Evolutionary conservation across 768 basidiomycete species (phyloP), one percentile per base, ranked within the genome.

Genomic region (Lactarius sp.): DNA sequence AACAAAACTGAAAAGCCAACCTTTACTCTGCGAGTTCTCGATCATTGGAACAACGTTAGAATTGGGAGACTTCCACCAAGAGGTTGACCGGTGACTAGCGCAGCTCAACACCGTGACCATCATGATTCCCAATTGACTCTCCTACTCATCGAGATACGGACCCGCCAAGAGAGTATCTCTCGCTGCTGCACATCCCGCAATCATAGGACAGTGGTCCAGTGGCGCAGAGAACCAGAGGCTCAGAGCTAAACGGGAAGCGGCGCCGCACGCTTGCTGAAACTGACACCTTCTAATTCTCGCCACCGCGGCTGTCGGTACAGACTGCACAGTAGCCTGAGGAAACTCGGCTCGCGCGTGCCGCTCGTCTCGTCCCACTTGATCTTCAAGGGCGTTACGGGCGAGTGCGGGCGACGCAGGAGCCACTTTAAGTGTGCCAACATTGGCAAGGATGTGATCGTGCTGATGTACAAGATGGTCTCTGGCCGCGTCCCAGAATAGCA

Each of bases 291-390:
- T 14, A 16, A 12, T 18, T 12, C 39, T 41, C 0, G 13, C 39
- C 39, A 4, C 13, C 39, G 36, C 36, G 8, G 36, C 36, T 10
- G 6, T 10, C 36, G 36, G 6, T 37, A 12, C 36, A 7, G 36
- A 27, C 27, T 27, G 27, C 27, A 27, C 27, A 27, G 27, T 27
- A 27, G 27, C 27, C 27, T 27, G 27, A 27, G 27, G 27, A 27
- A 27, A 27, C 77, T 88, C 66, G 73, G 82, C 58, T 90, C 88
- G n/a, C 80, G 84, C 60, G 76, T 94, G 60, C 85, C 92, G 50
- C 85, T 99, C 73, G 79, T 99, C 59, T 94, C 92, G 51, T 98
- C 96, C 87, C 96, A 99, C 78, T 94, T 90, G 59, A 96, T 96
- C 73, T 95, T 92, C 61, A 99, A 99, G 75, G 96, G 96, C 58